Base-by-base conservation (phyloP, 202 grass and related monocot genomes). In the Carex arenaria region DNA sequence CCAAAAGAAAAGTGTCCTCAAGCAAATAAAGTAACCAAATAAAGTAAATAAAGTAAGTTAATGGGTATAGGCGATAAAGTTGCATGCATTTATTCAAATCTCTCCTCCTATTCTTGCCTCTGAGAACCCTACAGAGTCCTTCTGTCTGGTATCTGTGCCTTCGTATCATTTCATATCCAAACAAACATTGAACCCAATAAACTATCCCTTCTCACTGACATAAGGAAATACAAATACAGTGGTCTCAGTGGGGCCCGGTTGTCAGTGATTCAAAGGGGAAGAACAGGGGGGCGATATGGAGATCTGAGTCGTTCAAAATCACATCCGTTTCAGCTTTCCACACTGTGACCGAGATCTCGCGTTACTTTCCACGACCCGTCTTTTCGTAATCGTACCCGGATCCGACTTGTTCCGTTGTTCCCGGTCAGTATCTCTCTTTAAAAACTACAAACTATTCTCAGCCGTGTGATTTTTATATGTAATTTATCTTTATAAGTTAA, bases 281-380 rank as follows among this genome's bases (percentile, higher is more conserved):
- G 1, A 18, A 38, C 59, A 78, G 34, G 51, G 74, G 52, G 53
- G 40, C 9, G 5, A 38, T 61, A 1, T 79, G 75, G 14, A 80
- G 78, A 11, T 51, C 0, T 10, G 14, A 79, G 22, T 65, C 2
- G 55, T 10, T 38, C 3, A 7, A 79, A 61, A 57, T 32, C 19
- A 65, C 56, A 64, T 80, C 53, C 32, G 78, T 65, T 80, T 65
- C 59, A 64, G 78, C 78, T 80, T 80, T 80, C 6, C 32, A 26
- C 60, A 80, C 34, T 43, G 38, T n/a, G 17, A 80, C 78, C 78
- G 60, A 80, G 78, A 80, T 80, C 78, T 80, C 78, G 57, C 78
- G 34, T 60, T 64, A 5, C 78, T 80, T 80, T 64, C 78, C 49
- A 80, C 78, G 78, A 80, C 78, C 64, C 78, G 78, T 80, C 78